These are phyloP conservation scores for Hibiscus mutabilis DNA, from an alignment of 345 rosid species.

Conservation along the genomic window DNA sequence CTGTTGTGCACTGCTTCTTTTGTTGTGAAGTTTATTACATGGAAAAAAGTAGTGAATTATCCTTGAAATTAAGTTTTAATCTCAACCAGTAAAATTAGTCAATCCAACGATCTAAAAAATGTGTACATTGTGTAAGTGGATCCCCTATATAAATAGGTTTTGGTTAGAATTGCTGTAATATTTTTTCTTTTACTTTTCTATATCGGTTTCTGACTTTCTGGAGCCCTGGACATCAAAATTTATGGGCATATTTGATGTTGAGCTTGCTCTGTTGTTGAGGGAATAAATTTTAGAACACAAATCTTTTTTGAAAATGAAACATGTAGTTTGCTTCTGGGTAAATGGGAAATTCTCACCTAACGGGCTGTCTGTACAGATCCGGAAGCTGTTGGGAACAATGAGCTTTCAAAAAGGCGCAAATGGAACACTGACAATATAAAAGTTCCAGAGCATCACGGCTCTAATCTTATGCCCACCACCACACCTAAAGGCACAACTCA, in stretches of 20 bases:
- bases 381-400: constrained; percentile 50
- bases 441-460: constrained; percentile 49
- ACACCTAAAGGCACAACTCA: constrained; percentile 46
- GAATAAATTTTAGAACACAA: not conserved
- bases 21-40: constrained; percentile 8
- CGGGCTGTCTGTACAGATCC: constrained; percentile 40
- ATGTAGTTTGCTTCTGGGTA: not conserved
- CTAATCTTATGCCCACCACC: constrained; percentile 37
- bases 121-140: no score
- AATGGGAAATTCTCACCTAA: not conserved
- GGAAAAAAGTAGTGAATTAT: no score
- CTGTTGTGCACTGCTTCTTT: not conserved
- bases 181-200: not conserved
- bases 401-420: constrained; percentile 72
- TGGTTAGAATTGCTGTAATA: not conserved
- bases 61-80: no score
- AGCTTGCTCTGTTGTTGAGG: constrained; percentile 3
- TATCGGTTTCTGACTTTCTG: not conserved
- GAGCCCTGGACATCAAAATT: not conserved
- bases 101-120: no score
- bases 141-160: not conserved
- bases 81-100: no score
- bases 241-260: not conserved
- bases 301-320: not conserved
- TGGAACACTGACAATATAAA: constrained; percentile 74